Evolutionary conservation across 805 yeast genomes (phyloP).

Genomic region (Kluyveromyces lactis): DNA sequence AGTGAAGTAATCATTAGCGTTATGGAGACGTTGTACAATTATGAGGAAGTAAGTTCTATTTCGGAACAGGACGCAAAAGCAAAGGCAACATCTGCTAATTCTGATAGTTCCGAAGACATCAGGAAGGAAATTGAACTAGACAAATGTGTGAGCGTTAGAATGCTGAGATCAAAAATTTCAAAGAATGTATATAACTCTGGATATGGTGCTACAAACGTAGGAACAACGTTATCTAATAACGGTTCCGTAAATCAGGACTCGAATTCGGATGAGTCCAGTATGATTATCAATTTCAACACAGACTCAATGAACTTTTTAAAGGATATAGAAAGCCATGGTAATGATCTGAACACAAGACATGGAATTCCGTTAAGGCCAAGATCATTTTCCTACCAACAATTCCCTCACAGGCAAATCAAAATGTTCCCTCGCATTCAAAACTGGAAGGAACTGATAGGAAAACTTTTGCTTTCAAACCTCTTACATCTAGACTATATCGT

Average conservation of each 20-base stretch:
- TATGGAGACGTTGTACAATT: constrained; percentile 18
- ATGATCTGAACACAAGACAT: not conserved
- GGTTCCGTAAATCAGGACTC: constrained; percentile 2
- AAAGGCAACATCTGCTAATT: not conserved
- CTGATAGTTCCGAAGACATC: constrained; percentile 13
- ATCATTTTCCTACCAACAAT: not conserved
- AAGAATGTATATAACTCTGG: constrained; percentile 21
- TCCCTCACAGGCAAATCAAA: constrained; percentile 3
- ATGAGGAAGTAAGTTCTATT: constrained; percentile 17
- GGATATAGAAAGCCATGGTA: constrained; percentile 6
- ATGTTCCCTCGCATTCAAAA: constrained; percentile 9
- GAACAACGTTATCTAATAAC: not conserved
- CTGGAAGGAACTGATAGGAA: constrained; percentile 8
- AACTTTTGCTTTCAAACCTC: constrained; percentile 9
- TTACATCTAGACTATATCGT: constrained; percentile 15
- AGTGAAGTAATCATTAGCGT: constrained; percentile 27
- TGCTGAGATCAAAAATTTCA: constrained; percentile 27
- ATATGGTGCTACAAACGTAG: not conserved
- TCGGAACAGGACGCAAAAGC: constrained; percentile 2
- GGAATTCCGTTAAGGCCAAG: not conserved
- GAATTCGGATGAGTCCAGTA: constrained; percentile 4
- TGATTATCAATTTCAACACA: constrained; percentile 10
- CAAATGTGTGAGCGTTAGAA: constrained; percentile 31
- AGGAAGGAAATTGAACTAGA: constrained; percentile 29
- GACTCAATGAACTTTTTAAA: constrained; percentile 10